phyloP scores from a whole-genome alignment of 163 green algal species.

The Chloroidium sp. region DNA sequence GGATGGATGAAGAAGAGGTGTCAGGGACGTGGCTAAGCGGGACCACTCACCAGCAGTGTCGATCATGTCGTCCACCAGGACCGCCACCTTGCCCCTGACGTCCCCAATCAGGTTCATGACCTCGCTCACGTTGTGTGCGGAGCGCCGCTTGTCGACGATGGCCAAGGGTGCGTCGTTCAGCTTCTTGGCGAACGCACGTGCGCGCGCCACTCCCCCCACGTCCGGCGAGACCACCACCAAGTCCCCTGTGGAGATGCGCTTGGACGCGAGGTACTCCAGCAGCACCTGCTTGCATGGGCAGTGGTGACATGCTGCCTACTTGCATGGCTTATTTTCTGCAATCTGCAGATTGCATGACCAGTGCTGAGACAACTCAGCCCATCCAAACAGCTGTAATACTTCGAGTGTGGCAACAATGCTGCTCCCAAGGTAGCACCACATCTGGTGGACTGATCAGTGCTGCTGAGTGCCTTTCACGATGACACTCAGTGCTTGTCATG shows the following conservation, averaged over 20 bases:
- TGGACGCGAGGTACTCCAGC: conserved; percentile 98
- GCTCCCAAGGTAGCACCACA: too few relatives aligned
- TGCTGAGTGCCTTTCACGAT: too few relatives aligned
- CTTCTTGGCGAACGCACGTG: conserved; percentile 98
- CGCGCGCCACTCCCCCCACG: conserved; percentile 92
- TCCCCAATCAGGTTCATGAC: conserved; percentile 99
- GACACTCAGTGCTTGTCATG: too few relatives aligned
- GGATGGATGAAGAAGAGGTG: too few relatives aligned
- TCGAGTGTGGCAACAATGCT: too few relatives aligned
- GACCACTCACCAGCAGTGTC: conserved; percentile 73
- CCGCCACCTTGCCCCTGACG: conserved; percentile 92
- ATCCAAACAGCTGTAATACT: too few relatives aligned
- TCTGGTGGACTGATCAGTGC: too few relatives aligned
- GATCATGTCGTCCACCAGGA: conserved; percentile 99
- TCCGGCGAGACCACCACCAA: conserved; percentile 97
- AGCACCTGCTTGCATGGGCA: conserved; percentile 50
- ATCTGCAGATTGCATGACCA: too few relatives aligned
- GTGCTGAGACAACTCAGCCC: too few relatives aligned
- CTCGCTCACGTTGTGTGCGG: conserved; percentile 93
- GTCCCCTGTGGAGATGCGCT: conserved; percentile 85
- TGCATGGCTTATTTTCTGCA: too few relatives aligned
- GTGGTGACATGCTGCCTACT: too few relatives aligned
- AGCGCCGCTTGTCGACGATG: conserved; percentile 97
- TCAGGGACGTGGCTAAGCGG: too few relatives aligned
- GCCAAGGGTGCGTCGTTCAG: conserved; percentile 56